phyloP scores from a whole-genome alignment of 2,329 filamentous ascomycete genomes.

The Fusarium sp. region DNA sequence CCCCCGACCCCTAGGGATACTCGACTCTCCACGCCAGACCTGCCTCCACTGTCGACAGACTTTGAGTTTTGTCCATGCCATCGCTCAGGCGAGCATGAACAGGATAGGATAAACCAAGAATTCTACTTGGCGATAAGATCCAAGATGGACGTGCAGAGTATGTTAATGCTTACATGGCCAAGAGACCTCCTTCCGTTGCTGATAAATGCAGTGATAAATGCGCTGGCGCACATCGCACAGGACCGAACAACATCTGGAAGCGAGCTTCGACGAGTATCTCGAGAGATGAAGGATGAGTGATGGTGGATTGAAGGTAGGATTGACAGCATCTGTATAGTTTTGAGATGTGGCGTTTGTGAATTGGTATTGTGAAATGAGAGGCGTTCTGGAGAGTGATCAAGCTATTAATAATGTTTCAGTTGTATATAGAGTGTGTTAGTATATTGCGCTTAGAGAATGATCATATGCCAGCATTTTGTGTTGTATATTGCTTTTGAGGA shows the following conservation, averaged over 20 bases:
- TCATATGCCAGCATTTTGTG: background rate
- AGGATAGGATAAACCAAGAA: constrained; percentile 35
- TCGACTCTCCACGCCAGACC: constrained; percentile 40
- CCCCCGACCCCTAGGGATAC: constrained; percentile 32
- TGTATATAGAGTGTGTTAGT: background rate
- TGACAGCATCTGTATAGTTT: background rate
- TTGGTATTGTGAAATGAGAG: background rate
- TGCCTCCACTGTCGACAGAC: constrained; percentile 36
- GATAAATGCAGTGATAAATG: constrained; percentile 33
- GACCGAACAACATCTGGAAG: background rate
- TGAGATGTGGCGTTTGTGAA: background rate
- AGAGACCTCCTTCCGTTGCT: constrained; percentile 3
- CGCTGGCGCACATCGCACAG: constrained; percentile 37
- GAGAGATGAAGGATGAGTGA: background rate
- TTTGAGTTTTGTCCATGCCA: constrained; percentile 44
- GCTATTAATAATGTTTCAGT: background rate
- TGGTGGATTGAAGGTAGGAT: background rate
- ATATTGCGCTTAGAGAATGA: background rate
- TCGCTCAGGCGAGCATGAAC: constrained; percentile 3
- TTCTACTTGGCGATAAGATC: constrained; percentile 38
- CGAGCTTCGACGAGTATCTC: background rate
- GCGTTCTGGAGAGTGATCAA: background rate
- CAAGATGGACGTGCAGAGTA: constrained; percentile 44
- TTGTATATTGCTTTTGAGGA: background rate
- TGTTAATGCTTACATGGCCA: constrained; percentile 1